These are phyloP conservation scores for Durusdinium trenchii DNA, from an alignment of 73 alveolate species.

Conservation along the genomic window DNA sequence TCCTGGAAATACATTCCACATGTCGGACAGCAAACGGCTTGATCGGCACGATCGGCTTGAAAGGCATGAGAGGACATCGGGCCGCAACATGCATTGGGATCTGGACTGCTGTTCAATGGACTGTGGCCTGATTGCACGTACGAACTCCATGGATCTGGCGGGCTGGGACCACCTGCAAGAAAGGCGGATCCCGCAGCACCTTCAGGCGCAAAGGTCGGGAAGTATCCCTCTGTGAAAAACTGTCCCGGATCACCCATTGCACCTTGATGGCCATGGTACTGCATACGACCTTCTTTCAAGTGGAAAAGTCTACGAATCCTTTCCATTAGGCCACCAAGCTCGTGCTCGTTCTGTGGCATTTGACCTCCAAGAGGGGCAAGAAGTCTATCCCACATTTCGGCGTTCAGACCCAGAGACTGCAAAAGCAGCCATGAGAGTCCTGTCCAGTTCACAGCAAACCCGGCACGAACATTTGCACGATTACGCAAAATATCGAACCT, in stretches of 20 bases:
- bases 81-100: neutral
- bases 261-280: neutral
- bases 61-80: neutral
- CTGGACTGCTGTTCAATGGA: no score
- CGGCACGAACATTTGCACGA: conserved; percentile 12
- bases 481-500: conserved; percentile 26
- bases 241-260: conserved; percentile 47
- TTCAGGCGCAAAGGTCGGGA: no score
- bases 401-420: neutral
- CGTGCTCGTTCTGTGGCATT: neutral
- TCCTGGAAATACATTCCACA: conserved; percentile 41
- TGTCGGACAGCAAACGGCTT: neutral
- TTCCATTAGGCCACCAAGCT: neutral
- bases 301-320: neutral
- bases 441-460: neutral
- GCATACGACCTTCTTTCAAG: neutral
- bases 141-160: neutral
- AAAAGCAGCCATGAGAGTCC: conserved; percentile 5
- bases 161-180: neutral
- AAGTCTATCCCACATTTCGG: neutral
- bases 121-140: no score
- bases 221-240: neutral
- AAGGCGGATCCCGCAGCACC: neutral
- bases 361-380: conserved; percentile 10
- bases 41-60: neutral